These are phyloP conservation scores for Ichthyophthirius multifiliis DNA, from an alignment of 169 alveolate species.

Conservation along the genomic window DNA sequence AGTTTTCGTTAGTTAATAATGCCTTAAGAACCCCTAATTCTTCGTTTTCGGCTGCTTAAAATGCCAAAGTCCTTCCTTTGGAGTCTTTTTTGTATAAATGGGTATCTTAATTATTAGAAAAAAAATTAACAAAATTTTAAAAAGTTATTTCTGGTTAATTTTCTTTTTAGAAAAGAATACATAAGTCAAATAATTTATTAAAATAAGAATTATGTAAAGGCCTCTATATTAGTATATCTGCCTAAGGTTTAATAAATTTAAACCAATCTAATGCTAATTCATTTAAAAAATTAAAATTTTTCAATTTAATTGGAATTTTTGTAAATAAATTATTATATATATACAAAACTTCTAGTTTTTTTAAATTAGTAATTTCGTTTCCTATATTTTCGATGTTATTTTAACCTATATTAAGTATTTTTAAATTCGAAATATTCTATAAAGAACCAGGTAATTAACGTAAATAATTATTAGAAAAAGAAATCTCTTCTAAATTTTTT, in stretches of 20 bases:
- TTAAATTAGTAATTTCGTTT: neutral
- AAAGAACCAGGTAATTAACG: neutral
- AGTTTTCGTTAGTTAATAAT: neutral
- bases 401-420: neutral
- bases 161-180: neutral
- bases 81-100: neutral
- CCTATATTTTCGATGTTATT: slow-evolving; percentile 14
- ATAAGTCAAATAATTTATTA: neutral
- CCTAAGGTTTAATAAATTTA: neutral
- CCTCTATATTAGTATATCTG: neutral
- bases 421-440: slow-evolving; percentile 7
- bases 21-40: slow-evolving; percentile 16
- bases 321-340: slow-evolving; percentile 14
- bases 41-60: neutral
- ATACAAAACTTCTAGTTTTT: neutral
- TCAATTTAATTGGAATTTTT: neutral
- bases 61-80: neutral
- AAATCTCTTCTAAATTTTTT: slow-evolving; percentile 3
- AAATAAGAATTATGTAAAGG: neutral
- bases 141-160: neutral
- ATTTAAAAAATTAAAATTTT: neutral
- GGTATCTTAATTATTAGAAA: neutral
- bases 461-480: neutral
- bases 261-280: slow-evolving; percentile 37
- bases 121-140: neutral